A percentile compares a stretch with the other conserved stretches of the same genome.
These are phyloP conservation scores for Cercospora berteroae DNA, from an alignment of 2,329 filamentous ascomycete species.

Conservation along the genomic window DNA sequence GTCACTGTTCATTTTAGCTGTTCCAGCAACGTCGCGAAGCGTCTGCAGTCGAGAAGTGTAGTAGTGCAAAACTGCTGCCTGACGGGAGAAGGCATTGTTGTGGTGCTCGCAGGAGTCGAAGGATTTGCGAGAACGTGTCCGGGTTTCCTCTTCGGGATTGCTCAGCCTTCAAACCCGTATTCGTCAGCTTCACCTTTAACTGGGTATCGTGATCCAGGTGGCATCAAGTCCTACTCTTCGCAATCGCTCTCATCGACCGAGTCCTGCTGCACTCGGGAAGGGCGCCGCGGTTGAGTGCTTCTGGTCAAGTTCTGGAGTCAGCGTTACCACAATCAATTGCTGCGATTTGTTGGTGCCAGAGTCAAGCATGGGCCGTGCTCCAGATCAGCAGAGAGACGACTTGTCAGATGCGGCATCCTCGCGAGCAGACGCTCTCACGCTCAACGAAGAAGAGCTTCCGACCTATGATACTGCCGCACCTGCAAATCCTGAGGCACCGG, in stretches of 20 bases:
- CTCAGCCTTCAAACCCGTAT: not conserved
- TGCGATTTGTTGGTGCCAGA: not conserved
- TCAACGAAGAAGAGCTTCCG: constrained; percentile 17
- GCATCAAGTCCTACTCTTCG: not conserved
- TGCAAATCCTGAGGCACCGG: not conserved
- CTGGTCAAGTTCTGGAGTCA: not conserved
- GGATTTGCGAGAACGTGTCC: not conserved
- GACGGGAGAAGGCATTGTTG: not conserved
- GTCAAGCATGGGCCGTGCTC: not conserved
- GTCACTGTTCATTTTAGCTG: not conserved
- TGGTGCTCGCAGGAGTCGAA: not conserved
- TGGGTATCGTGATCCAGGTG: not conserved
- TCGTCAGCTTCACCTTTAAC: not conserved
- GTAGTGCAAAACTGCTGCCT: not conserved
- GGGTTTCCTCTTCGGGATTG: not conserved
- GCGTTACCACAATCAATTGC: not conserved
- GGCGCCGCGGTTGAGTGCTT: not conserved
- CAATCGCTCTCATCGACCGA: not conserved
- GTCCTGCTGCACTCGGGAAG: not conserved
- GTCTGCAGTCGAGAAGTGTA: not conserved
- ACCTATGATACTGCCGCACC: constrained; percentile 9
- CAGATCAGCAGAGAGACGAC: constrained; percentile 8
- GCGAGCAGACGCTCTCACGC: constrained; percentile 12
- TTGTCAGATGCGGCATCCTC: constrained; percentile 20
- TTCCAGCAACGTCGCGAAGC: not conserved